Percentiles rank a stretch among this genome's conserved stretches.
Evolutionary conservation across 345 rosid genomes (phyloP).

Genomic region (Triadica sebifera): DNA sequence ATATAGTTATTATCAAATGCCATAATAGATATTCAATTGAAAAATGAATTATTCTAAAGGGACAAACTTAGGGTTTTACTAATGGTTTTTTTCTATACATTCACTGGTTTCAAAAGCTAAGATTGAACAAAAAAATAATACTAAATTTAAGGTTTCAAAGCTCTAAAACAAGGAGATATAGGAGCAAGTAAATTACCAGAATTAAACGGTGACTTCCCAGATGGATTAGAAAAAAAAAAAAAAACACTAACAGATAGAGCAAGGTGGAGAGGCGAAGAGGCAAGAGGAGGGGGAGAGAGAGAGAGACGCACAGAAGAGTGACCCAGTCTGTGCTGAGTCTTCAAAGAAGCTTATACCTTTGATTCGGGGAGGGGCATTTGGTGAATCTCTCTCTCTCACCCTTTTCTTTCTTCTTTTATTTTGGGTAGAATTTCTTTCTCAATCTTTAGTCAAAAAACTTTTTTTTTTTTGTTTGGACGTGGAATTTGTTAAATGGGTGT

Average conservation of each 20-base stretch:
- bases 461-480: conserved; percentile 13
- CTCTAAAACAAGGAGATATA: neutral
- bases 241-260: neutral
- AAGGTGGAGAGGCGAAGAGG: conserved; percentile 1
- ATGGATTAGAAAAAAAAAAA: neutral
- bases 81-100: conserved; percentile 19
- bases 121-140: too few relatives aligned
- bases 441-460: neutral
- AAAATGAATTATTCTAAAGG: conserved; percentile 5
- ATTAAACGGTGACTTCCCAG: conserved; percentile 10
- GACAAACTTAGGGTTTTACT: conserved; percentile 16
- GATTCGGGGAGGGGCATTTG: conserved; percentile 21
- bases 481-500: neutral
- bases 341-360: neutral
- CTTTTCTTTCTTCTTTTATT: too few relatives aligned
- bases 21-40: conserved; percentile 31
- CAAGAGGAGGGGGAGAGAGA: neutral
- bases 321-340: conserved; percentile 24
- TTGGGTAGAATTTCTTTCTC: too few relatives aligned
- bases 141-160: neutral
- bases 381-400: conserved; percentile 17
- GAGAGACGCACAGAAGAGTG: neutral
- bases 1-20: conserved; percentile 58
- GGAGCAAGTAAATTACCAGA: conserved; percentile 22
- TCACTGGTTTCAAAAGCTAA: neutral